A percentile compares a stretch with the other conserved stretches of the same genome.
phyloP scores from a whole-genome alignment of 2,329 filamentous ascomycete genomes.

The Aureobasidium namibiae region DNA sequence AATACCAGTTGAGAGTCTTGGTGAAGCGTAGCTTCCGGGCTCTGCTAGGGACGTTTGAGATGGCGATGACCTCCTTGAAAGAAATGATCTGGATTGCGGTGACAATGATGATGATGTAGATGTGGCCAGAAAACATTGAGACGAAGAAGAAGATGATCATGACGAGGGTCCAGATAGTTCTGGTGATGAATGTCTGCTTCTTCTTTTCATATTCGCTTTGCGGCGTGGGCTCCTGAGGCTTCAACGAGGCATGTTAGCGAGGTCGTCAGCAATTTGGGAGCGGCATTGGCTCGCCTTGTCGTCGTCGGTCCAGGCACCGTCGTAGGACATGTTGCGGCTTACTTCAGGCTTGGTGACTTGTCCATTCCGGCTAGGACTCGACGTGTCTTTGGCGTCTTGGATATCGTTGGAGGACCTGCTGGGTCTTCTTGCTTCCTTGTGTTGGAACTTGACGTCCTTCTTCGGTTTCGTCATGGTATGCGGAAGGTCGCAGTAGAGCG shows the following conservation, averaged over 20 bases:
- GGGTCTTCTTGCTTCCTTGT: slow-evolving; percentile 48
- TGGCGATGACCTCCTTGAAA: slow-evolving; percentile 98
- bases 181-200: slow-evolving; percentile 93
- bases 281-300: slow-evolving; percentile 14
- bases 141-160: slow-evolving; percentile 94
- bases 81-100: slow-evolving; percentile 92
- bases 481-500: not conserved
- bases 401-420: slow-evolving; percentile 60
- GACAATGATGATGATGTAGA: slow-evolving; percentile 91
- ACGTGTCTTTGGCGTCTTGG: slow-evolving; percentile 35
- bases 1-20: slow-evolving; percentile 98
- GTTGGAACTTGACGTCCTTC: slow-evolving; percentile 54
- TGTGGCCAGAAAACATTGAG: slow-evolving; percentile 89
- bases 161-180: slow-evolving; percentile 94
- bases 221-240: slow-evolving; percentile 21
- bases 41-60: slow-evolving; percentile 86
- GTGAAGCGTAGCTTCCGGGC: slow-evolving; percentile 87
- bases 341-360: slow-evolving; percentile 16
- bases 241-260: not conserved
- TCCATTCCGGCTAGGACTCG: slow-evolving; percentile 43
- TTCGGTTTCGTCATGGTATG: slow-evolving; percentile 43
- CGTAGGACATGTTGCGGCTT: slow-evolving; percentile 14
- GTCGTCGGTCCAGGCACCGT: slow-evolving; percentile 16
- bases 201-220: slow-evolving; percentile 91
- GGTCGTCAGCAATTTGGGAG: not conserved